These are phyloP conservation scores for Deuterostichococcus epilithicus DNA, from an alignment of 139 green algal genomes.

Conservation along the genomic window DNA sequence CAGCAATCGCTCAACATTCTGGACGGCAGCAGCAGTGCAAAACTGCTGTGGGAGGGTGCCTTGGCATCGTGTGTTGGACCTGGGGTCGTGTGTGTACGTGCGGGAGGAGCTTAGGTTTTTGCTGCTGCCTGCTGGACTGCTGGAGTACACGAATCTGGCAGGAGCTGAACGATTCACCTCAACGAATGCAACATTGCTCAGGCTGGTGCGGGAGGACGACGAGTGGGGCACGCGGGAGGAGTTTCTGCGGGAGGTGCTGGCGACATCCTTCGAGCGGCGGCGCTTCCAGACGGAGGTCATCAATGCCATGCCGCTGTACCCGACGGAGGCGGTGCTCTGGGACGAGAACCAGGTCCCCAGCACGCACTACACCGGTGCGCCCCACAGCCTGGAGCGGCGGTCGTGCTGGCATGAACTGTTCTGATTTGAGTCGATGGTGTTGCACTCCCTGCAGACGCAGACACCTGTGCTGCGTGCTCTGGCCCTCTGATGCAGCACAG, in stretches of 20 bases:
- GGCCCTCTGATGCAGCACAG: not conserved
- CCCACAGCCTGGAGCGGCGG: not conserved
- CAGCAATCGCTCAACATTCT: too few species aligned
- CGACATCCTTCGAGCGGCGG: conserved; percentile 70
- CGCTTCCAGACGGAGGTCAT: conserved; percentile 69
- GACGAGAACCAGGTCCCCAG: conserved; percentile 76
- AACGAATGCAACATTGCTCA: not conserved
- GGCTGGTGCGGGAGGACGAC: conserved; percentile 73
- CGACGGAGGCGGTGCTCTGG: conserved; percentile 91
- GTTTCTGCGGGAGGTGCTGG: conserved; percentile 81
- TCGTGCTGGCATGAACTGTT: too few species aligned
- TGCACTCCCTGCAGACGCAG: too few species aligned
- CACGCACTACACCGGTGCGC: conserved; percentile 49
- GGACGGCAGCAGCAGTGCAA: too few species aligned
- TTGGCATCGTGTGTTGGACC: too few species aligned
- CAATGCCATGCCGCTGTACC: conserved; percentile 95
- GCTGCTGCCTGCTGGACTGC: too few species aligned
- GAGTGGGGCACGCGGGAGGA: conserved; percentile 48
- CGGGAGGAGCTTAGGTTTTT: conserved; percentile 72
- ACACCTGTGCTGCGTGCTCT: not conserved
- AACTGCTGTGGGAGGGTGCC: too few species aligned
- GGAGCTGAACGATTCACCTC: too few species aligned
- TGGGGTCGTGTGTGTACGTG: too few species aligned
- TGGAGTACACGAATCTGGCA: too few species aligned
- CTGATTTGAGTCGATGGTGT: too few species aligned